Evolutionary conservation across 257 asterid genomes (phyloP).

Genomic region (Phtheirospermum japonicum): DNA sequence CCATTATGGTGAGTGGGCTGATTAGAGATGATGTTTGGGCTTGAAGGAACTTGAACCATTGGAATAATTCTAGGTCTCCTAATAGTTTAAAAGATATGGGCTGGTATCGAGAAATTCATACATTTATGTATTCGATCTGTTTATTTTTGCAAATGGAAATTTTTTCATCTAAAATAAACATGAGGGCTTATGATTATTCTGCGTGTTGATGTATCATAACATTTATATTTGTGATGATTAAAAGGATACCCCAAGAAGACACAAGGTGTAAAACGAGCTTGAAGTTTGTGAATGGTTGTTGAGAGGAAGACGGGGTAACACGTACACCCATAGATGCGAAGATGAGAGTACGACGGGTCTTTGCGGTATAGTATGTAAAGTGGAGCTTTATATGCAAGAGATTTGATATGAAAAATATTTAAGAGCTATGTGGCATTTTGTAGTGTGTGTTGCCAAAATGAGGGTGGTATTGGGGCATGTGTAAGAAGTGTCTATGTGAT

Average conservation of each 20-base stretch:
- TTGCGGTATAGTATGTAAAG: not conserved
- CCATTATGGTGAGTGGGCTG: no score
- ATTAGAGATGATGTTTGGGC: no score
- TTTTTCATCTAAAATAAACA: not conserved
- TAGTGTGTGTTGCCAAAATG: not conserved
- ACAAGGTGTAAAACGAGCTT: not conserved
- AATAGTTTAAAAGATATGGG: no score
- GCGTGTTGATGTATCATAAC: not conserved
- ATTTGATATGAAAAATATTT: no score
- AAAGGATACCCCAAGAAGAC: not conserved
- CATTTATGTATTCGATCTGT: not conserved
- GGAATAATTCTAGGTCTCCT: no score
- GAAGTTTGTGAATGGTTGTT: not conserved
- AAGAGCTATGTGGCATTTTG: not conserved
- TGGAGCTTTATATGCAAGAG: not conserved
- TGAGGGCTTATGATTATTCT: not conserved
- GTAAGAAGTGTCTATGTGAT: not conserved
- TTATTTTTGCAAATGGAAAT: not conserved
- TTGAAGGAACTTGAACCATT: no score
- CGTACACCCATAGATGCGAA: not conserved
- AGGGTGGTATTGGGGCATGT: not conserved
- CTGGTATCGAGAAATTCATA: not conserved
- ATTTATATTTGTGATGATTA: not conserved
- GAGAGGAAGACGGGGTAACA: not conserved
- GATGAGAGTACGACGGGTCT: not conserved